A percentile compares a stretch with the other conserved stretches of the same genome.
Evolutionary conservation across 2,329 filamentous ascomycete genomes (phyloP).

Genomic region (Exophiala oligosperma): DNA sequence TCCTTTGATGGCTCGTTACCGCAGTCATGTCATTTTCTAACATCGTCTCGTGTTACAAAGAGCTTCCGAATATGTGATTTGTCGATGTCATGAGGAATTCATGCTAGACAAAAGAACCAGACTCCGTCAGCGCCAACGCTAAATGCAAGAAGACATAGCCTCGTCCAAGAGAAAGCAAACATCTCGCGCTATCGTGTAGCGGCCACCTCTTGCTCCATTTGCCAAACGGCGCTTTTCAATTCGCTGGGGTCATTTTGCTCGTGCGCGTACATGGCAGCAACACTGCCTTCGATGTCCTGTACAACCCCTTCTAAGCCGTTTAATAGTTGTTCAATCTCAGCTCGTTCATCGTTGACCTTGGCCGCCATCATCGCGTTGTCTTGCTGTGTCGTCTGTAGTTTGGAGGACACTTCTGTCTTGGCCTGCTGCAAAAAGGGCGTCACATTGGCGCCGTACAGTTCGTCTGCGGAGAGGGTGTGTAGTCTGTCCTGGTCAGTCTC

Average conservation of each 20-base stretch:
- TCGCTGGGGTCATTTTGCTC: slow-evolving; percentile 32
- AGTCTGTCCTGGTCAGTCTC: slow-evolving; percentile 42
- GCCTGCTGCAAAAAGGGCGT: slow-evolving; percentile 56
- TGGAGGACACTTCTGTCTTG: slow-evolving; percentile 49
- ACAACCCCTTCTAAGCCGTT: slow-evolving; percentile 57
- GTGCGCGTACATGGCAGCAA: slow-evolving; percentile 40
- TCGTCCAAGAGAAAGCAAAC: not conserved
- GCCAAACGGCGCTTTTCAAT: slow-evolving; percentile 42
- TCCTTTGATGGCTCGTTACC: too few relatives aligned
- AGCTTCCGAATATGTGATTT: too few relatives aligned
- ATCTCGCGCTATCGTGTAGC: slow-evolving; percentile 22
- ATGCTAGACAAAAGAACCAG: not conserved
- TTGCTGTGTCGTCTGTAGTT: slow-evolving; percentile 50
- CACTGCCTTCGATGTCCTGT: slow-evolving; percentile 56
- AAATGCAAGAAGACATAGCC: slow-evolving; percentile 10
- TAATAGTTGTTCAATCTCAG: slow-evolving; percentile 58
- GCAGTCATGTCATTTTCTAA: too few relatives aligned
- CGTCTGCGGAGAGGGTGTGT: slow-evolving; percentile 58
- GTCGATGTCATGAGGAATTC: not conserved
- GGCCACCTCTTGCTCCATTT: slow-evolving; percentile 46
- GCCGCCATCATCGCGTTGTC: slow-evolving; percentile 56
- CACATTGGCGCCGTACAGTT: slow-evolving; percentile 60
- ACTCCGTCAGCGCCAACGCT: slow-evolving; percentile 22
- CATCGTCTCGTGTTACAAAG: too few relatives aligned
- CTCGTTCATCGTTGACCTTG: slow-evolving; percentile 54